Percentiles rank a stretch among this genome's conserved stretches.
These are phyloP conservation scores for Trichoderma gracile DNA, from an alignment of 2,329 filamentous ascomycete species.

Conservation along the genomic window DNA sequence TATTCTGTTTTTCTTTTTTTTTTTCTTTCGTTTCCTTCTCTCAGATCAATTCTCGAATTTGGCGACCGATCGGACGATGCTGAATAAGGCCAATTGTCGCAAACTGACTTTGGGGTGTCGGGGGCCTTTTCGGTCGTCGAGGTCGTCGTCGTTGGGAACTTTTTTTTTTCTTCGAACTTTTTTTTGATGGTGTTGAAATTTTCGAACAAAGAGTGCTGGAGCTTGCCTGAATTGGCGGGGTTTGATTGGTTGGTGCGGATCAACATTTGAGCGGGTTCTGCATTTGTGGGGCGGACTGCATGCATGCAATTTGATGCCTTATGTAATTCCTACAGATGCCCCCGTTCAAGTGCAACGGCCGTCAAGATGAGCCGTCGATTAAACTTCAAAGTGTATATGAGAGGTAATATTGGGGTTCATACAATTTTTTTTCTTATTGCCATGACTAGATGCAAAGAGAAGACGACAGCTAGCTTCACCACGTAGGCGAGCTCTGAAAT, in stretches of 20 bases:
- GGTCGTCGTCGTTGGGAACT: neutral
- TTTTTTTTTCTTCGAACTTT: conserved; percentile 24
- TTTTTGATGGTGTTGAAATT: conserved; percentile 22
- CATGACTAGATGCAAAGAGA: neutral
- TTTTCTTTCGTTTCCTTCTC: neutral
- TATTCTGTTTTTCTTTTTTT: neutral
- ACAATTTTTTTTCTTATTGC: no score
- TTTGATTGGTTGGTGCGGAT: conserved; percentile 29
- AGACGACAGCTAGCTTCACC: neutral
- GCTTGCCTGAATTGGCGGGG: conserved; percentile 8
- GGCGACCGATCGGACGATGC: neutral
- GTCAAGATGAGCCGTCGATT: no score
- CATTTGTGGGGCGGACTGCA: neutral
- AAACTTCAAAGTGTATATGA: no score
- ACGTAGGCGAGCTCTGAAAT: conserved; percentile 12
- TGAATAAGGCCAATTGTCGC: conserved; percentile 14
- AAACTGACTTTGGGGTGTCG: neutral
- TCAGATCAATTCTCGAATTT: no score
- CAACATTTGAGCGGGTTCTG: conserved; percentile 21
- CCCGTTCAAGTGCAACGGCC: no score
- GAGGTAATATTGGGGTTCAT: no score
- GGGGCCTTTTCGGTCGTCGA: neutral
- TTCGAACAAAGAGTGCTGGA: conserved; percentile 17
- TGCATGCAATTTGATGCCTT: no score
- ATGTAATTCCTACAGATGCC: no score